Conservation (phyloP, 495 filamentous ascomycete genomes). For the Tuber calosporum region DNA sequence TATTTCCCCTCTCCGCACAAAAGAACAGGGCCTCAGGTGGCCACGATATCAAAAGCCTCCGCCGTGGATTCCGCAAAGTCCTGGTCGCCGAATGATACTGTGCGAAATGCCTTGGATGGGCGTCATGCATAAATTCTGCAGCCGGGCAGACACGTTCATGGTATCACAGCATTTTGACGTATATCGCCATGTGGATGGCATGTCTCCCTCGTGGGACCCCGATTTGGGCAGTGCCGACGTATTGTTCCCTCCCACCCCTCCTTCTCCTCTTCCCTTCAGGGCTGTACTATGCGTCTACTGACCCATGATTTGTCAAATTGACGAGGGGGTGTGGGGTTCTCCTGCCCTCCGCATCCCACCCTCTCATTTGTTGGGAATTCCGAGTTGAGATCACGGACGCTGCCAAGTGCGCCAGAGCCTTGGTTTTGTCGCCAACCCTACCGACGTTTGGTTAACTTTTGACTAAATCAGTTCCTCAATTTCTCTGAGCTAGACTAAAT, state of each 20-base stretch:
- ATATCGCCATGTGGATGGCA: not conserved
- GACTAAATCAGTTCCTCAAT: conserved; percentile 1
- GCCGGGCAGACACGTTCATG: not conserved
- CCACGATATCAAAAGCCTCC: not conserved
- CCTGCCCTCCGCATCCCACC: not conserved
- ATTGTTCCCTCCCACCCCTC: not conserved
- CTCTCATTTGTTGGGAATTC: not conserved
- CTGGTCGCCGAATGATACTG: conserved; percentile 1
- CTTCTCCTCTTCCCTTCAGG: not conserved
- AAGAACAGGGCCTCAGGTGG: not conserved
- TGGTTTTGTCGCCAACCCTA: not conserved
- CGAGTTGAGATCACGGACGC: not conserved
- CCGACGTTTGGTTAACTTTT: not conserved
- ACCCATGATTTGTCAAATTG: not conserved
- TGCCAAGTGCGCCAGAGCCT: not conserved
- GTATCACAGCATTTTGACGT: not conserved
- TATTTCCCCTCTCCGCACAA: not conserved
- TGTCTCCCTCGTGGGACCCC: not conserved
- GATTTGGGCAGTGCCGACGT: not conserved
- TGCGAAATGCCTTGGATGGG: not conserved
- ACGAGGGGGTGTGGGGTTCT: not conserved
- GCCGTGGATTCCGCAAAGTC: not conserved
- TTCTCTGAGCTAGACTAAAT: not conserved
- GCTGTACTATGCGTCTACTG: not conserved
- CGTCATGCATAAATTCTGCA: not conserved